These are phyloP conservation scores for Gynostemma pentaphyllum DNA, from an alignment of 306 rosid genomes.

Conservation along the genomic window DNA sequence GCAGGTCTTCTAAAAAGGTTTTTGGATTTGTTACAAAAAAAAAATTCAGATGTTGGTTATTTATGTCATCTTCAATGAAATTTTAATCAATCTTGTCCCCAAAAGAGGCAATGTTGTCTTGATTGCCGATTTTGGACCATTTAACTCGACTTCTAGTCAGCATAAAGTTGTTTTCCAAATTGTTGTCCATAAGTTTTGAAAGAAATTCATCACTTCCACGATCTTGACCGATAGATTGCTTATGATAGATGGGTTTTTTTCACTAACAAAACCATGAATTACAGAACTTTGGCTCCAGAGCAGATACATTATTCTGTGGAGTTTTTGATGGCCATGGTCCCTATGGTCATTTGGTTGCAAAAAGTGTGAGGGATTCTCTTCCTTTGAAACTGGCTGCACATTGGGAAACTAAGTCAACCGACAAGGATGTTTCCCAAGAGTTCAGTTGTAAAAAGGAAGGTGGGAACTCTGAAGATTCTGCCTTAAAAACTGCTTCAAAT, in stretches of 20 bases:
- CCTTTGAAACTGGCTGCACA: conserved; percentile 74
- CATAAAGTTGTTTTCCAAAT: no score
- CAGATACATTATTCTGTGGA: conserved; percentile 73
- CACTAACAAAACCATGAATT: conserved; percentile 14
- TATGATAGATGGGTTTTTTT: not conserved
- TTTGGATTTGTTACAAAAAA: no score
- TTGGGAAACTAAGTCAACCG: conserved; percentile 52
- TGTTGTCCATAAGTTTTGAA: no score
- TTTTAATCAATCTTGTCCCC: no score
- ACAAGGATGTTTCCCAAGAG: conserved; percentile 57
- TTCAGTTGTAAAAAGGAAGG: conserved; percentile 45
- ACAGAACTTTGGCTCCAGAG: conserved; percentile 79
- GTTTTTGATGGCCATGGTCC: conserved; percentile 99
- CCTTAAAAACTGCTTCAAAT: conserved; percentile 44
- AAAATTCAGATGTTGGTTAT: no score
- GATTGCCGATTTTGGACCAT: no score
- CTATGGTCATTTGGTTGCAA: conserved; percentile 87
- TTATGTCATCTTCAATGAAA: no score
- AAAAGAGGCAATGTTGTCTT: no score
- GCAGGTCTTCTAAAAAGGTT: no score
- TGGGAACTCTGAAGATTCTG: conserved; percentile 45
- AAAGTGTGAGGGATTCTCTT: conserved; percentile 90
- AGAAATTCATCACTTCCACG: no score
- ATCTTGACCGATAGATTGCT: not conserved
- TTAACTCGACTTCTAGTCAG: no score